phyloP scores from a whole-genome alignment of 2,329 filamentous ascomycete species.

The Karstenula rhodostoma region DNA sequence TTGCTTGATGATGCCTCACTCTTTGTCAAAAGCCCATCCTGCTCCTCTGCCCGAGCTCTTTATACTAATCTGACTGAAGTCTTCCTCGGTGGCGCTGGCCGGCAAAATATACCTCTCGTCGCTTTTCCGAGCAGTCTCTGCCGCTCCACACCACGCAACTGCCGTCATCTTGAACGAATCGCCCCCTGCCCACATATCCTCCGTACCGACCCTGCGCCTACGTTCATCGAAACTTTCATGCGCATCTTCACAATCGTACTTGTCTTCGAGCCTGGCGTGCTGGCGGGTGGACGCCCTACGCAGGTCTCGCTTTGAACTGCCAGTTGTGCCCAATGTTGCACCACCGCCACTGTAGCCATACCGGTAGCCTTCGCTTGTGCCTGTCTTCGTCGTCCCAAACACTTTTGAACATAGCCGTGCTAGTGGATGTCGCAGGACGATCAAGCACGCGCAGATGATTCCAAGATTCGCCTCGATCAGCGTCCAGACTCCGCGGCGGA shows the following conservation, averaged over 20 bases:
- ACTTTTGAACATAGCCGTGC: slow-evolving; percentile 6
- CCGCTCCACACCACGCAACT: not conserved
- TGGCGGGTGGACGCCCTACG: not conserved
- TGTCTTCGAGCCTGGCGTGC: not conserved
- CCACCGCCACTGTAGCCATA: not conserved
- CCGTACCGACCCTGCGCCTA: not conserved
- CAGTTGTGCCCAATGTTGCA: not conserved
- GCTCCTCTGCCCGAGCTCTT: not conserved
- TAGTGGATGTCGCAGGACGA: slow-evolving; percentile 14
- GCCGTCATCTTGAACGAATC: not conserved
- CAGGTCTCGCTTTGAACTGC: not conserved
- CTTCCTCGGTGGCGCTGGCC: not conserved
- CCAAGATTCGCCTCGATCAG: slow-evolving; percentile 17
- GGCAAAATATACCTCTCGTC: not conserved
- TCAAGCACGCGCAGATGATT: slow-evolving; percentile 19
- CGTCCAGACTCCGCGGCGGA: slow-evolving; percentile 17
- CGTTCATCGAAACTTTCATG: not conserved
- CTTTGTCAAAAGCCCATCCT: not conserved
- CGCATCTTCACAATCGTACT: not conserved
- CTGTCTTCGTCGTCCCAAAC: not conserved
- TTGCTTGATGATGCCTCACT: not conserved
- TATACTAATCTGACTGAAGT: too few species aligned
- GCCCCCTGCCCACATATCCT: too few species aligned
- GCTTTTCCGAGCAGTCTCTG: not conserved
- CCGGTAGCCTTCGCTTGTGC: not conserved